Percentiles rank a stretch among this genome's conserved stretches.
Conservation (phyloP, 129 eudicot genomes). For the Chrysanthemum lavandulifolium region DNA sequence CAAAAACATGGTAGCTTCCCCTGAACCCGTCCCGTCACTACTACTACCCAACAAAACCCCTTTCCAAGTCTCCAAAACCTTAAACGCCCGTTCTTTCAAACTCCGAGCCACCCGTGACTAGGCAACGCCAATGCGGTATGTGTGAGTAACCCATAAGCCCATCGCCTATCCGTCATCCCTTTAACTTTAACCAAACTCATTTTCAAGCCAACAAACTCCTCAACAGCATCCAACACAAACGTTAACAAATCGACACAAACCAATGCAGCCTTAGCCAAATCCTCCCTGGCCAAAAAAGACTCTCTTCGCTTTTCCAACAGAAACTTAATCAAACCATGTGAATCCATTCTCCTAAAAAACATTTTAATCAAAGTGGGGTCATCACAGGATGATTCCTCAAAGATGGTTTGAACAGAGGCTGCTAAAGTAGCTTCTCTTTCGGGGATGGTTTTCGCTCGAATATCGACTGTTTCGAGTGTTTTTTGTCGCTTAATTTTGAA, state of each 20-base stretch:
- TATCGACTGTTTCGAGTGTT: slow-evolving; percentile 30
- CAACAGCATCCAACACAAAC: slow-evolving; percentile 53
- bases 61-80: slow-evolving; percentile 56
- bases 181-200: slow-evolving; percentile 25
- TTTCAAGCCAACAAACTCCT: slow-evolving; percentile 46
- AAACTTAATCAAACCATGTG: slow-evolving; percentile 33
- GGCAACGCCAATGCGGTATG: slow-evolving; percentile 30
- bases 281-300: slow-evolving; percentile 35
- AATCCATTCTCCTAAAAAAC: slow-evolving; percentile 51
- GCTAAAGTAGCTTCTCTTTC: slow-evolving; percentile 32
- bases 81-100: slow-evolving; percentile 30
- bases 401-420: slow-evolving; percentile 26
- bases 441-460: slow-evolving; percentile 44
- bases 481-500: slow-evolving; percentile 24
- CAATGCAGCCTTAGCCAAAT: slow-evolving; percentile 25
- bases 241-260: slow-evolving; percentile 43
- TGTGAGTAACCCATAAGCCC: slow-evolving; percentile 49
- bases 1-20: slow-evolving; percentile 54
- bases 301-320: slow-evolving; percentile 49
- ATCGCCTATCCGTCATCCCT: slow-evolving; percentile 52
- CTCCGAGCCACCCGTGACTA: slow-evolving; percentile 23
- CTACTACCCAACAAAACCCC: slow-evolving; percentile 42
- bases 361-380: slow-evolving; percentile 26
- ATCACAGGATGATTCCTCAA: slow-evolving; percentile 16
- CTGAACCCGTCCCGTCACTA: slow-evolving; percentile 47